Base-by-base conservation (phyloP, 148 eudicot genomes). In the Fallopia convolvulus region DNA sequence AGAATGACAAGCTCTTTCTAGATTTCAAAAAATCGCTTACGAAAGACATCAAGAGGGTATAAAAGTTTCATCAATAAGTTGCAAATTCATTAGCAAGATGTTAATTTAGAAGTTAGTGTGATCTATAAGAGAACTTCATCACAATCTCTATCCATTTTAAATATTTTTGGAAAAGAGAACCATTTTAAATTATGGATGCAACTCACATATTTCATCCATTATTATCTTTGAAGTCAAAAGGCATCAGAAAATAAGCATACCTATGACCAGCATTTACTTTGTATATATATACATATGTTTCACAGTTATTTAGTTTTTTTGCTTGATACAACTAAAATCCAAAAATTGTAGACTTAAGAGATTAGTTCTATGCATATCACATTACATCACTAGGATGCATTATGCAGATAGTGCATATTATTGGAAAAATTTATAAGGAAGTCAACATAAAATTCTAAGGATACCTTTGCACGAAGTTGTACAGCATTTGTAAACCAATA, bases 401-500 rank as follows among this genome's bases (percentile, higher is more conserved):
- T 21, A 7, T 20, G 30, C 30, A 58, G 21, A 68, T 68, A 68
- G 72, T 17, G 36, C 15, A 33, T 14, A 36, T 68, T 36, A 68
- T 36, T 32, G 20, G 39, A 36, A 36, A 66, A 32, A 32, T 44
- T 10, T 33, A 7, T 61, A 36, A 10, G 39, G 72, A 33, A 32
- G 46, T 68, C n/a, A 63, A 5, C 72, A 32, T 61, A 61, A 61
- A 23, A 26, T 61, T 12, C 8, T 12, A 68, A 15, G 11, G 9
- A 36, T 93, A 96, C 99, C 97, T 96, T 96, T 53, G 80, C 42
- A 77, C 98, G 91, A 76, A 93, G 82, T 77, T 93, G 91, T 55
- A 91, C 53, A 40, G 84, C 82, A 88, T 90, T 88, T n/a, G 90
- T 84, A 83, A 88, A 91, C 99, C 99, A 96, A 84, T 84, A 91